Percentiles rank a stretch among this genome's conserved stretches.
Conservation (phyloP, 805 yeast species). For the Candida rishiriensis region DNA sequence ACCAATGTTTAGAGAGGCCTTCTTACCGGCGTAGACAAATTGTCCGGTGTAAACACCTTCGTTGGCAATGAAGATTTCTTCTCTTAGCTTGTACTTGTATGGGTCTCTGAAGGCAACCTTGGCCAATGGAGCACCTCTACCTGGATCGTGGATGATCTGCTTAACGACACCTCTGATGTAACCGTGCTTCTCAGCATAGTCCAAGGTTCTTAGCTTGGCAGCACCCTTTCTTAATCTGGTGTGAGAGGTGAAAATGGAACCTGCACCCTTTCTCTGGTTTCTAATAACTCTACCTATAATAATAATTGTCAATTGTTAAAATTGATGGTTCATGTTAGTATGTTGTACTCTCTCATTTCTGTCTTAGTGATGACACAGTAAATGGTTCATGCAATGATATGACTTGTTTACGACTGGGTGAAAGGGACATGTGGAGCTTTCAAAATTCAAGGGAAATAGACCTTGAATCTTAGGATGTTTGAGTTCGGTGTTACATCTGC, state of each 20-base stretch:
- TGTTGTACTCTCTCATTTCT: too few relatives aligned
- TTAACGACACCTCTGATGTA: conserved; percentile 99
- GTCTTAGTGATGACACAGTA: too few relatives aligned
- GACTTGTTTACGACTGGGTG: too few relatives aligned
- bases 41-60: conserved; percentile 99
- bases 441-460: too few relatives aligned
- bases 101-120: conserved; percentile 99
- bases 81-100: conserved; percentile 96
- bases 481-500: too few relatives aligned
- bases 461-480: too few relatives aligned
- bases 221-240: conserved; percentile 99
- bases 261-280: conserved; percentile 99
- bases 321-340: too few relatives aligned
- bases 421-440: too few relatives aligned
- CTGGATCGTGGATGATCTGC: conserved; percentile 98
- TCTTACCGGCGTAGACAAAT: conserved; percentile 98
- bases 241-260: conserved; percentile 99
- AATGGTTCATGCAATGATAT: too few relatives aligned
- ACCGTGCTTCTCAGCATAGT: conserved; percentile 99
- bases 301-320: not conserved
- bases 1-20: conserved; percentile 95
- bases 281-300: conserved; percentile 95
- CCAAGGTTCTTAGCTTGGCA: conserved; percentile 98
- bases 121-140: conserved; percentile 99
- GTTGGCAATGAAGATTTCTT: conserved; percentile 98